phyloP scores from a whole-genome alignment of 2,329 filamentous ascomycete species.

The Chalara sp. region DNA sequence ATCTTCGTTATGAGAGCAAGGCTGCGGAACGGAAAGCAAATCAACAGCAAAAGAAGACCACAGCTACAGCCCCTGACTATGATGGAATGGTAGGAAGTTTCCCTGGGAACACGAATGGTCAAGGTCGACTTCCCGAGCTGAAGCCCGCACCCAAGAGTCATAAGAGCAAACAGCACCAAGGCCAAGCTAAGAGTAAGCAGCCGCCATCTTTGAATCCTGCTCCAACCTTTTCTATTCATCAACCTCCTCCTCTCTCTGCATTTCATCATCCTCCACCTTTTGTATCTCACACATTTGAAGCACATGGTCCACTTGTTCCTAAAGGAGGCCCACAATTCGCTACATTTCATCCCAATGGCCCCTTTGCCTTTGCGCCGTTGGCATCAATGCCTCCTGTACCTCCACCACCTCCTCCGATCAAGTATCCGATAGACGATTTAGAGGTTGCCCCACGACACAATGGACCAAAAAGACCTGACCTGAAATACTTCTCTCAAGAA shows the following conservation, averaged over 20 bases:
- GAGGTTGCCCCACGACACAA: slow-evolving; percentile 65
- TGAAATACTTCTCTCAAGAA: slow-evolving; percentile 72
- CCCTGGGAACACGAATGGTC: slow-evolving; percentile 30
- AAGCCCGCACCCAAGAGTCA: slow-evolving; percentile 67
- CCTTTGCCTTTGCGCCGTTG: slow-evolving; percentile 39
- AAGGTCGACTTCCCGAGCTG: slow-evolving; percentile 61
- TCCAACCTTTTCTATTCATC: slow-evolving; percentile 13
- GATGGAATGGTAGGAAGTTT: slow-evolving; percentile 29
- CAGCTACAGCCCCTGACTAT: slow-evolving; percentile 18
- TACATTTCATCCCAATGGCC: slow-evolving; percentile 34
- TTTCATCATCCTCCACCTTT: slow-evolving; percentile 18
- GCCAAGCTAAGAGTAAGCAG: slow-evolving; percentile 32
- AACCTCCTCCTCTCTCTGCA: slow-evolving; percentile 13
- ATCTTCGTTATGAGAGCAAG: slow-evolving; percentile 76
- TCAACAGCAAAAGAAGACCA: slow-evolving; percentile 51
- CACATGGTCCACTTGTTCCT: slow-evolving; percentile 23
- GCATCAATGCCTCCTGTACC: slow-evolving; percentile 44
- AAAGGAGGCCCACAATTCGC: slow-evolving; percentile 24
- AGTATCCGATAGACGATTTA: slow-evolving; percentile 93
- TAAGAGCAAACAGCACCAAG: slow-evolving; percentile 51
- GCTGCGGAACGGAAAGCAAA: slow-evolving; percentile 69
- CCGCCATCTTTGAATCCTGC: slow-evolving; percentile 27
- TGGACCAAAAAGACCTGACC: slow-evolving; percentile 57
- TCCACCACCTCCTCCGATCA: slow-evolving; percentile 68
- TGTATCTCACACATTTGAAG: slow-evolving; percentile 26